Evolutionary conservation across 768 basidiomycete genomes (phyloP).

Genomic region (Sutorius australiensis): DNA sequence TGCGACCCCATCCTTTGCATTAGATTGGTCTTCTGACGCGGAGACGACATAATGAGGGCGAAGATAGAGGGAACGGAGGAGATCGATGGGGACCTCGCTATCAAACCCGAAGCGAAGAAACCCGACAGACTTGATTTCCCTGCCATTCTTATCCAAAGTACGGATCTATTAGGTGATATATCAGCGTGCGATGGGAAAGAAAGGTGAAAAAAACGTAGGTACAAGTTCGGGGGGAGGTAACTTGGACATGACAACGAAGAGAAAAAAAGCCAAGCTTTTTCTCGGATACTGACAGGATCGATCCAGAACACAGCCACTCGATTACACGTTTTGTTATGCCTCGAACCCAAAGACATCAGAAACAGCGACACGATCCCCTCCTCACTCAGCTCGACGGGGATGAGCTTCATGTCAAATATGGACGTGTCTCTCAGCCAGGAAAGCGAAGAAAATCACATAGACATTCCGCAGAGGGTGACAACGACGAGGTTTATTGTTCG

Average conservation of each 20-base stretch:
- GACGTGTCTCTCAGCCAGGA: slow-evolving; percentile 68
- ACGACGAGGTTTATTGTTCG: slow-evolving; percentile 48
- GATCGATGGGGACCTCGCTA: slow-evolving; percentile 73
- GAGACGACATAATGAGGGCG: slow-evolving; percentile 70
- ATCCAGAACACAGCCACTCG: slow-evolving; percentile 8
- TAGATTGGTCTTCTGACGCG: slow-evolving; percentile 33
- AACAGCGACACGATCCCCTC: slow-evolving; percentile 81
- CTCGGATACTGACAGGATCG: neutral
- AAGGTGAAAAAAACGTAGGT: neutral
- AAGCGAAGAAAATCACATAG: slow-evolving; percentile 63
- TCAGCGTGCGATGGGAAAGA: slow-evolving; percentile 2
- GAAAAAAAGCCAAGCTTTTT: neutral
- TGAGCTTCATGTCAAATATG: slow-evolving; percentile 73
- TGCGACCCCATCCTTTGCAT: slow-evolving; percentile 40
- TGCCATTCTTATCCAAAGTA: slow-evolving; percentile 69
- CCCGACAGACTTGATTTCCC: slow-evolving; percentile 77
- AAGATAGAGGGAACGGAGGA: slow-evolving; percentile 84
- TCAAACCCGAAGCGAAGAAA: slow-evolving; percentile 88
- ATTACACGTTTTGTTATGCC: slow-evolving; percentile 48
- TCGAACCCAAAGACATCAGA: slow-evolving; percentile 51
- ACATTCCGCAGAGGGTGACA: slow-evolving; percentile 46
- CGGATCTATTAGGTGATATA: slow-evolving; percentile 41
- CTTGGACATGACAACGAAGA: slow-evolving; percentile 19
- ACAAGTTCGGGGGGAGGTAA: slow-evolving; percentile 21
- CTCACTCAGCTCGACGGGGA: slow-evolving; percentile 81